Evolutionary conservation across 2,329 filamentous ascomycete genomes (phyloP).

Genomic region (Canariomyces notabilis): DNA sequence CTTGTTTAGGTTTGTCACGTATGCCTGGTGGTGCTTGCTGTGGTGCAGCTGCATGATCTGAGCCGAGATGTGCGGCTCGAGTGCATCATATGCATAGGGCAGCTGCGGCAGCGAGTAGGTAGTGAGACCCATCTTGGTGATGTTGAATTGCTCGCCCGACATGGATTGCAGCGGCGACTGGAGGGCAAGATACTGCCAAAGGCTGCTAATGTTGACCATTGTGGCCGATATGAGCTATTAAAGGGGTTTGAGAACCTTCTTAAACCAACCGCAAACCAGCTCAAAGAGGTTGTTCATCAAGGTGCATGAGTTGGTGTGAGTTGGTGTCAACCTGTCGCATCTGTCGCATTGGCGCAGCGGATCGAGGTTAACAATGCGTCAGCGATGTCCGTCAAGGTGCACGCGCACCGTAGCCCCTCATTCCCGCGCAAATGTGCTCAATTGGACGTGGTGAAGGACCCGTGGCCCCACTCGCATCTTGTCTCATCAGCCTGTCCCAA

Average conservation of each 20-base stretch:
- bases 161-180: constrained; percentile 22
- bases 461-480: not conserved
- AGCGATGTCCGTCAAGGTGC: constrained; percentile 9
- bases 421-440: constrained; percentile 28
- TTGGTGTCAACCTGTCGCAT: too few species aligned
- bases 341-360: not conserved
- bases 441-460: constrained; percentile 8
- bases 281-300: constrained; percentile 11
- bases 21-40: constrained; percentile 90
- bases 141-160: constrained; percentile 18
- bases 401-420: constrained; percentile 9
- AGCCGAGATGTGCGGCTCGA: constrained; percentile 69
- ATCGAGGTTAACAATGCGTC: constrained; percentile 12
- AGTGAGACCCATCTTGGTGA: constrained; percentile 29
- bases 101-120: constrained; percentile 29
- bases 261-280: constrained; percentile 8
- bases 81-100: constrained; percentile 36
- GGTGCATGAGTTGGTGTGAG: constrained; percentile 1
- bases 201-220: constrained; percentile 25
- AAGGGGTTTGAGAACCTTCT: not conserved
- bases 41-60: constrained; percentile 97
- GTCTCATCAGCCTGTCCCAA: constrained; percentile 1
- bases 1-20: constrained; percentile 83
- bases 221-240: not conserved
- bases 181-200: constrained; percentile 24